Evolutionary conservation across 2,329 filamentous ascomycete species (phyloP).

Genomic region (Ophiocordyceps camponoti-saundersi): DNA sequence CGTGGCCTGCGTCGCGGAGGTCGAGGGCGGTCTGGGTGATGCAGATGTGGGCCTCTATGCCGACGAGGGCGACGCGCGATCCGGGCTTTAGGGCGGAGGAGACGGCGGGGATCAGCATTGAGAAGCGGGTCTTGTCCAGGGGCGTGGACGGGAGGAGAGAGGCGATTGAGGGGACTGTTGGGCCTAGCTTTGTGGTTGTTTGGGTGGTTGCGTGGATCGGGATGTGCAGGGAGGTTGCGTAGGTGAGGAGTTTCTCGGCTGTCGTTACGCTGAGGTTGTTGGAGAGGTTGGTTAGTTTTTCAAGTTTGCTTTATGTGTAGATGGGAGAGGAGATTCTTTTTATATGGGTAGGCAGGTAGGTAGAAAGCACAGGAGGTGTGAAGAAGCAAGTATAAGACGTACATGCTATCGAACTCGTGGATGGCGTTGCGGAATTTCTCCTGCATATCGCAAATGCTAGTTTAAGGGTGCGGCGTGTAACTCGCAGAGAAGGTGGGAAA

Average conservation of each 20-base stretch:
- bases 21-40: conserved; percentile 85
- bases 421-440: conserved; percentile 81
- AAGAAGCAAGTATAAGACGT: no score
- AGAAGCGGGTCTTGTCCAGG: conserved; percentile 79
- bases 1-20: conserved; percentile 55
- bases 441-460: conserved; percentile 83
- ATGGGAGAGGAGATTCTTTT: no score
- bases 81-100: conserved; percentile 16
- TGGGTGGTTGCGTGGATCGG: conserved; percentile 82
- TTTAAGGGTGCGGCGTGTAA: no score
- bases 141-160: conserved; percentile 35
- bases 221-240: conserved; percentile 47
- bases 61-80: conserved; percentile 59
- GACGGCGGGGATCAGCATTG: conserved; percentile 65
- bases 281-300: background rate
- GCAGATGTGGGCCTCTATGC: conserved; percentile 90
- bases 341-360: no score
- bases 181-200: conserved; percentile 59
- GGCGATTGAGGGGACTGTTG: conserved; percentile 57
- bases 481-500: no score
- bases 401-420: conserved; percentile 72
- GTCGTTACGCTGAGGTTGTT: conserved; percentile 33
- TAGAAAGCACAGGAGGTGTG: no score
- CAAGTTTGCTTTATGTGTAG: background rate
- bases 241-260: conserved; percentile 50